phyloP scores from a whole-genome alignment of 2,329 filamentous ascomycete species.

The Chaetothyriales sp. region DNA sequence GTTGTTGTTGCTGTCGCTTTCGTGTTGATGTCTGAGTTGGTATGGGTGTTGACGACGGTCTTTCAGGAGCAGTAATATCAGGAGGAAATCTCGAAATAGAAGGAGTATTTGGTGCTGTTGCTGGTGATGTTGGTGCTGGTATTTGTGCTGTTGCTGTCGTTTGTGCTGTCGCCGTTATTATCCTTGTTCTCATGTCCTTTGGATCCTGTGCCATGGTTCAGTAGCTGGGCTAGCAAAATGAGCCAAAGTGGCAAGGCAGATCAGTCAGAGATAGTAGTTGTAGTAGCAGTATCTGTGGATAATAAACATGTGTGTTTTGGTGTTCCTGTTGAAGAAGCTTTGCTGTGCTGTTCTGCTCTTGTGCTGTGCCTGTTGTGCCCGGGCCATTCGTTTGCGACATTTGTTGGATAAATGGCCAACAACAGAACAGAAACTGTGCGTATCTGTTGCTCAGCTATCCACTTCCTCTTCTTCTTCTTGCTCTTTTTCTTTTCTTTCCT shows the following conservation, averaged over 20 bases:
- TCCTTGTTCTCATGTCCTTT: not conserved
- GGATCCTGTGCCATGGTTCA: not conserved
- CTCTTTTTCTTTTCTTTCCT: too few species aligned
- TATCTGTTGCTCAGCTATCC: too few species aligned
- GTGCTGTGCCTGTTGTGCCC: not conserved
- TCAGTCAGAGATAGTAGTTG: not conserved
- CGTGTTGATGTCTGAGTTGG: too few species aligned
- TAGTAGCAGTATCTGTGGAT: not conserved
- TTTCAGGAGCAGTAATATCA: not conserved
- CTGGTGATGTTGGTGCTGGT: too few species aligned
- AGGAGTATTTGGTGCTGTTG: too few species aligned
- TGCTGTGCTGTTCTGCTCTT: not conserved
- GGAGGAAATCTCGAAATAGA: too few species aligned
- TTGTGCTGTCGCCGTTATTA: not conserved
- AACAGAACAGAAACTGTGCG: too few species aligned
- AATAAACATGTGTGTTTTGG: not conserved
- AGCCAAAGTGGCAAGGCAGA: not conserved
- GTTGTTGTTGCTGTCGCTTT: not conserved
- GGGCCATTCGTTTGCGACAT: not conserved
- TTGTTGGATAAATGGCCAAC: not conserved
- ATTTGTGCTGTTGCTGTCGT: too few species aligned
- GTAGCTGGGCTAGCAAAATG: not conserved
- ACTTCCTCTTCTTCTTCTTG: too few species aligned
- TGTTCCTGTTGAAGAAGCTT: not conserved
- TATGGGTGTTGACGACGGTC: too few species aligned